A percentile compares a stretch with the other conserved stretches of the same genome.
phyloP scores from a whole-genome alignment of 169 alveolate genomes.

The Cryptosporidium felis region DNA sequence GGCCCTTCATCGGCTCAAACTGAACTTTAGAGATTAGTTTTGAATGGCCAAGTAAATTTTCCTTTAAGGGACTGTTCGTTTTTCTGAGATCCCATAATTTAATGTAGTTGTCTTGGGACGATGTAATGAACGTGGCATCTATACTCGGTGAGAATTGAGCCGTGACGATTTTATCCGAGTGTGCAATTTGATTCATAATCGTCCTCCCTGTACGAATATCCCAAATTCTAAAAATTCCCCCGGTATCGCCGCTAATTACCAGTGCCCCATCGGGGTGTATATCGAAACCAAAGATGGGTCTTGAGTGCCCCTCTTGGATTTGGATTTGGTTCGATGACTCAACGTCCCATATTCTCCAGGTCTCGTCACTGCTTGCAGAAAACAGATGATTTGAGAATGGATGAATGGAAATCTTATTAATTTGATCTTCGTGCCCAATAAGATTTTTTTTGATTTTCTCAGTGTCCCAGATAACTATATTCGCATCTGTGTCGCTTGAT shows the following conservation, averaged over 20 bases:
- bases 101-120: slow-evolving; percentile 86
- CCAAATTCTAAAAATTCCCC: slow-evolving; percentile 86
- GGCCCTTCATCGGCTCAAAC: slow-evolving; percentile 53
- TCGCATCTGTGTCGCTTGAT: slow-evolving; percentile 32
- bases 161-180: slow-evolving; percentile 78
- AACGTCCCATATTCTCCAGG: slow-evolving; percentile 89
- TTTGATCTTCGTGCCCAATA: slow-evolving; percentile 58
- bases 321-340: slow-evolving; percentile 78
- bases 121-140: slow-evolving; percentile 78
- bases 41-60: slow-evolving; percentile 31
- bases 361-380: slow-evolving; percentile 82
- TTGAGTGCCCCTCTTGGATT: slow-evolving; percentile 86
- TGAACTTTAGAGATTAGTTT: slow-evolving; percentile 38
- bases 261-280: slow-evolving; percentile 89
- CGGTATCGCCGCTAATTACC: slow-evolving; percentile 85
- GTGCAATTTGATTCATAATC: slow-evolving; percentile 78
- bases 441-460: background rate
- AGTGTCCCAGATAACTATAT: slow-evolving; percentile 36
- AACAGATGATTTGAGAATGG: slow-evolving; percentile 27
- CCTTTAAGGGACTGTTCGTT: slow-evolving; percentile 25
- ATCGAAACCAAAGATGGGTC: slow-evolving; percentile 81
- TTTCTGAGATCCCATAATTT: slow-evolving; percentile 89
- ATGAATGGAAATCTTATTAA: slow-evolving; percentile 9
- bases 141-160: slow-evolving; percentile 79
- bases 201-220: slow-evolving; percentile 88